phyloP scores from a whole-genome alignment of 2,329 filamentous ascomycete genomes.

The Tolypocladium capitatum region DNA sequence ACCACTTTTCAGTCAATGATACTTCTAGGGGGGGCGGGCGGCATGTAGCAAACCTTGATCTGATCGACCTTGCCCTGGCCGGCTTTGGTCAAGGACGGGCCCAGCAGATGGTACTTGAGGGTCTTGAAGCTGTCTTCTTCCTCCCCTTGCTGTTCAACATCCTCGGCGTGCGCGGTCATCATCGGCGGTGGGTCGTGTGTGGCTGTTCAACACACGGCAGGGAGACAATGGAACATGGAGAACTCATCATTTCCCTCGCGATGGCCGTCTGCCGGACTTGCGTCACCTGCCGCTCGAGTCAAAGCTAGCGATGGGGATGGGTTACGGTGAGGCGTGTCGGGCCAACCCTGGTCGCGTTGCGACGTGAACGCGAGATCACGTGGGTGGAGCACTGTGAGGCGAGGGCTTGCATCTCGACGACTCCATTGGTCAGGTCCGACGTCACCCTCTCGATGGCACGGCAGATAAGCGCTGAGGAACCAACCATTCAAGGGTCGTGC shows the following conservation, averaged over 20 bases:
- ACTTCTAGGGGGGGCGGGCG: too few species aligned
- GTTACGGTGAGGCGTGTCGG: too few species aligned
- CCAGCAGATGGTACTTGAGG: slow-evolving; percentile 79
- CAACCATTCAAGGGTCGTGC: neutral
- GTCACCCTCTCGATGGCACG: neutral
- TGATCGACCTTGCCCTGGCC: slow-evolving; percentile 93
- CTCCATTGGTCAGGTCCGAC: neutral
- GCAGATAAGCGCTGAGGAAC: neutral
- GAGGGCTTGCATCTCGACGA: neutral
- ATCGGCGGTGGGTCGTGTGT: neutral
- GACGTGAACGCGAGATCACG: slow-evolving; percentile 3
- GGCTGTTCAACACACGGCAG: neutral
- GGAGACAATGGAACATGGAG: neutral
- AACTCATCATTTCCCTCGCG: neutral
- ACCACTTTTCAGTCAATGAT: slow-evolving; percentile 1
- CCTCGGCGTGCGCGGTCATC: neutral
- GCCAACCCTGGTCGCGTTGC: too few species aligned
- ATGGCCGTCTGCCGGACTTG: neutral
- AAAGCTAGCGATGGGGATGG: too few species aligned
- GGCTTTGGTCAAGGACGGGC: slow-evolving; percentile 84
- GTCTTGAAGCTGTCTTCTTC: slow-evolving; percentile 33
- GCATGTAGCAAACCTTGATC: slow-evolving; percentile 44
- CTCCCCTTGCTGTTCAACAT: slow-evolving; percentile 2
- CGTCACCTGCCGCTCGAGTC: neutral
- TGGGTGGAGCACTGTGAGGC: neutral